These are phyloP conservation scores for Aspergillus eucalypticola DNA, from an alignment of 2,329 filamentous ascomycete genomes.

Conservation along the genomic window DNA sequence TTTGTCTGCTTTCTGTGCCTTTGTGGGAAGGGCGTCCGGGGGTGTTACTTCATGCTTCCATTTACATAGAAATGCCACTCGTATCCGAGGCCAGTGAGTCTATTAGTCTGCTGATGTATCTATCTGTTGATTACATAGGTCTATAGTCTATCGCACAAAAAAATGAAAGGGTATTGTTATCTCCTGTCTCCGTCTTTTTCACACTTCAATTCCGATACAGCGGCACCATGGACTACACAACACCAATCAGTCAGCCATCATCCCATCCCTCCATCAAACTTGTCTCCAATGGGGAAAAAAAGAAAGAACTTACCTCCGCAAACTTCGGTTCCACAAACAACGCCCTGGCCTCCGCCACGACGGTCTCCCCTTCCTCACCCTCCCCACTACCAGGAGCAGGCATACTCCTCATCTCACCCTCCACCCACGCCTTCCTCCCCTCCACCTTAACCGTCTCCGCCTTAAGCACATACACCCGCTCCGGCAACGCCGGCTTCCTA, in stretches of 20 bases:
- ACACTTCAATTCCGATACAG: conserved; percentile 26
- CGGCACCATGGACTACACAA: conserved; percentile 34
- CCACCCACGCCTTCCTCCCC: conserved; percentile 41
- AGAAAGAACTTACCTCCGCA: conserved; percentile 31
- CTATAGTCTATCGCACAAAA: conserved; percentile 1
- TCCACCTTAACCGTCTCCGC: conserved; percentile 37
- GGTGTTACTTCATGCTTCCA: neutral
- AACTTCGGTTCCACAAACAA: conserved; percentile 43
- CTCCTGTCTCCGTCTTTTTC: conserved; percentile 2
- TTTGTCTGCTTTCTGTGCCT: neutral
- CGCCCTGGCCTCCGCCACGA: conserved; percentile 39
- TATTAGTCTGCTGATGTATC: conserved; percentile 8
- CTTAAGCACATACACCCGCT: conserved; percentile 34
- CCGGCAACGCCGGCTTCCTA: conserved; percentile 34
- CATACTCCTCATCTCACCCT: conserved; percentile 30
- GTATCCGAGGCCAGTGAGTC: neutral
- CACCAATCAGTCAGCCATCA: neutral
- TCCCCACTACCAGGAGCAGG: conserved; percentile 3
- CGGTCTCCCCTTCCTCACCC: conserved; percentile 26
- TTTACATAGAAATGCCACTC: conserved; percentile 11
- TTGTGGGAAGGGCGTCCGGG: neutral
- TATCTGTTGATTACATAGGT: neutral
- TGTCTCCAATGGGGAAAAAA: neutral
- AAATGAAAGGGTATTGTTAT: conserved; percentile 3
- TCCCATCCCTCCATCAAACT: neutral